Evolutionary conservation across 768 basidiomycete genomes (phyloP).

Genomic region (Phylloporus sp.): DNA sequence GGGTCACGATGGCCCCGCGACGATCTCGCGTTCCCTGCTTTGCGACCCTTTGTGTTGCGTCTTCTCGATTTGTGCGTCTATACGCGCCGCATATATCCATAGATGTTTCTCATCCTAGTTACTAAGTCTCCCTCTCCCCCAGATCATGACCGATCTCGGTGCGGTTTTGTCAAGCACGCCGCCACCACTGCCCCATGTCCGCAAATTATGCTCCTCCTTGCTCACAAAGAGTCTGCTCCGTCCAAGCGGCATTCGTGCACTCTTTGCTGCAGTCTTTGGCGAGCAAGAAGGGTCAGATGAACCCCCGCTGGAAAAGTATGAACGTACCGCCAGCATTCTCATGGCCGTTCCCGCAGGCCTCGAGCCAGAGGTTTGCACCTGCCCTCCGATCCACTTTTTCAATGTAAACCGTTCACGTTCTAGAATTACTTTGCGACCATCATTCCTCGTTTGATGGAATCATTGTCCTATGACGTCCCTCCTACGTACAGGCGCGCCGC

Average conservation of each 20-base stretch:
- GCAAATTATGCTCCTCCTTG: conserved; percentile 54
- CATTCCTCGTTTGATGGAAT: conserved; percentile 48
- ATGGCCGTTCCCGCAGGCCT: conserved; percentile 55
- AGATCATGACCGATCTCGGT: conserved; percentile 63
- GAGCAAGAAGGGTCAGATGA: conserved; percentile 51
- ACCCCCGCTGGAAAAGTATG: conserved; percentile 61
- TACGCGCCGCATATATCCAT: conserved; percentile 11
- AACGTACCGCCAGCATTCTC: conserved; percentile 64
- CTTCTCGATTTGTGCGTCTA: conserved; percentile 58
- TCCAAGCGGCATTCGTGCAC: conserved; percentile 62
- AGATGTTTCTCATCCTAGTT: conserved; percentile 6
- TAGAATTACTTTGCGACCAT: conserved; percentile 61
- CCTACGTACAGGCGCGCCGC: conserved; percentile 52
- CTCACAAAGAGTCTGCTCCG: conserved; percentile 69
- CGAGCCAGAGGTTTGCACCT: conserved; percentile 45
- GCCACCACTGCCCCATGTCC: conserved; percentile 45
- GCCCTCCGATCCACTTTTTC: background rate
- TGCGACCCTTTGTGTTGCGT: conserved; percentile 50
- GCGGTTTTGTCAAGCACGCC: conserved; percentile 44
- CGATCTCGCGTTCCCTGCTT: conserved; percentile 38
- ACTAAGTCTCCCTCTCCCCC: conserved; percentile 53
- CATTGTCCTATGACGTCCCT: conserved; percentile 38
- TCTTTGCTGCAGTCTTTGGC: conserved; percentile 65
- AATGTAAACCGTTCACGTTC: background rate
- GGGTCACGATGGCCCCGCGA: conserved; percentile 39